A percentile compares a stretch with the other conserved stretches of the same genome.
phyloP scores from a whole-genome alignment of 2,329 filamentous ascomycete species.

The Claviceps monticola region DNA sequence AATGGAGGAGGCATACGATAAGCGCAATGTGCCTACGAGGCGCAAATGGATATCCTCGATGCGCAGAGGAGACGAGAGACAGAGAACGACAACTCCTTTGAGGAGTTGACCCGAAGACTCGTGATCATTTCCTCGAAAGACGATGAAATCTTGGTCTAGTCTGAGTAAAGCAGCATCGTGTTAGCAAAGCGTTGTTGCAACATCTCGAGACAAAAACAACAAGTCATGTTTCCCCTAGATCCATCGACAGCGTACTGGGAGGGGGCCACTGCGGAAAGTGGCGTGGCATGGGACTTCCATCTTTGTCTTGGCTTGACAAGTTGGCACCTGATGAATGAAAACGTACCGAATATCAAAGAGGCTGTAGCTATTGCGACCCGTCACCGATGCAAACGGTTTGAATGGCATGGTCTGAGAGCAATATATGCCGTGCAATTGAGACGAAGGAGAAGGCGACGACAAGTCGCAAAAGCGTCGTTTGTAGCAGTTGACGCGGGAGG shows the following conservation, averaged over 20 bases:
- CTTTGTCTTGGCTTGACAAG: not conserved
- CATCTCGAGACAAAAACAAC: not conserved
- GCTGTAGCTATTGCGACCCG: constrained; percentile 35
- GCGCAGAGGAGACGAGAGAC: constrained; percentile 52
- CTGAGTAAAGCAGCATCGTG: constrained; percentile 25
- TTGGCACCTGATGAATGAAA: not conserved
- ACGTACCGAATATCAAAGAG: constrained; percentile 46
- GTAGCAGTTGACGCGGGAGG: not conserved
- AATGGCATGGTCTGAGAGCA: constrained; percentile 33
- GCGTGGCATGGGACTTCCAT: not conserved
- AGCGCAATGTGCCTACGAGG: constrained; percentile 53
- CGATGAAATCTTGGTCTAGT: constrained; percentile 64
- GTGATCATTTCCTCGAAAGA: constrained; percentile 61
- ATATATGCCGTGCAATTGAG: not conserved
- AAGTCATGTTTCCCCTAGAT: not conserved
- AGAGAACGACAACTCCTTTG: constrained; percentile 61
- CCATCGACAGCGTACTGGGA: not conserved
- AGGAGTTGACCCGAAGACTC: constrained; percentile 65
- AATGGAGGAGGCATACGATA: constrained; percentile 35
- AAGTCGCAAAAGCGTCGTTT: not conserved
- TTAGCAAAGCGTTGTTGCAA: not conserved
- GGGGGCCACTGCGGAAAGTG: not conserved
- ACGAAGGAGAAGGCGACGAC: not conserved
- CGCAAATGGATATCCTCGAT: constrained; percentile 62
- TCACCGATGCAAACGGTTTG: constrained; percentile 40